These are phyloP conservation scores for Cytospora piceae DNA, from an alignment of 2,329 filamentous ascomycete genomes.

Conservation along the genomic window DNA sequence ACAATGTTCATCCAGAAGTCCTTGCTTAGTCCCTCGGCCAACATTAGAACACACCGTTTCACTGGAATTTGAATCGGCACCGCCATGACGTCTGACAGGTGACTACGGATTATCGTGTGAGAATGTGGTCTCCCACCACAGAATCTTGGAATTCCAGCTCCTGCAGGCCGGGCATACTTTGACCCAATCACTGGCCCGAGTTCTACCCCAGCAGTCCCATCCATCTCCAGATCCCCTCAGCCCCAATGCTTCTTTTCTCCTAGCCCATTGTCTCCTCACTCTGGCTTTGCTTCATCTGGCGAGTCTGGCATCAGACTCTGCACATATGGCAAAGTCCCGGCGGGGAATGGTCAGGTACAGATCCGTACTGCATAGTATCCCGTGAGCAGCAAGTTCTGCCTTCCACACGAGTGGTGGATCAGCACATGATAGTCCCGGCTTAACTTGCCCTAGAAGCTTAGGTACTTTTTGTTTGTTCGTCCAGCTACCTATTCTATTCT, in stretches of 20 bases:
- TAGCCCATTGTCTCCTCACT: background rate
- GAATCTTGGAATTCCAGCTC: background rate
- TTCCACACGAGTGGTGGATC: conserved; percentile 11
- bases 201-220: conserved; percentile 6
- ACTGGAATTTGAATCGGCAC: background rate
- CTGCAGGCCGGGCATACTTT: background rate
- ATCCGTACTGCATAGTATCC: conserved; percentile 11
- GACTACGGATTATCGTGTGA: background rate
- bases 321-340: conserved; percentile 8
- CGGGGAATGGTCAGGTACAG: conserved; percentile 2
- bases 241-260: background rate
- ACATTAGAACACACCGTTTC: too few species aligned
- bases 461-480: conserved; percentile 11
- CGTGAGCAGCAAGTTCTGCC: conserved; percentile 24
- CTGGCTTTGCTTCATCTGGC: background rate
- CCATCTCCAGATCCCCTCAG: conserved; percentile 15
- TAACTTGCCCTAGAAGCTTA: conserved; percentile 8
- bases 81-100: background rate
- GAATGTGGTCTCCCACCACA: background rate
- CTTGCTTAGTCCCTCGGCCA: too few species aligned
- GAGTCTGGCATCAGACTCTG: background rate
- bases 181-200: background rate
- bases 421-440: conserved; percentile 23
- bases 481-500: background rate
- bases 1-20: background rate